phyloP scores from a whole-genome alignment of 306 rosid species.

The Vigna mungo region DNA sequence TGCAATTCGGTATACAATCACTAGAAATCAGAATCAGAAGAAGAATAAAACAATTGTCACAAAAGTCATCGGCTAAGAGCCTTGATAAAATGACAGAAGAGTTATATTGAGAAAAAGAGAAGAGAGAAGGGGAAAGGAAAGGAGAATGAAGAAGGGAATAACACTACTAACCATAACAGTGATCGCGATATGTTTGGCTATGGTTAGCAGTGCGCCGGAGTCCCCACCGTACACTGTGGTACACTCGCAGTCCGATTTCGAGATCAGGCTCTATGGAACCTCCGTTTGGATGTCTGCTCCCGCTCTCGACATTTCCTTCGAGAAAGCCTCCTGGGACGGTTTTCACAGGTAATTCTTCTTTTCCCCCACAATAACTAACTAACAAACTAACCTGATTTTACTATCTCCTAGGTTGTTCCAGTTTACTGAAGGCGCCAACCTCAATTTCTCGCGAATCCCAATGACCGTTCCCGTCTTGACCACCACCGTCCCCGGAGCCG shows the following conservation, averaged over 20 bases:
- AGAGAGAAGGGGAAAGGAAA: neutral
- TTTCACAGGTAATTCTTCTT: slow-evolving; percentile 60
- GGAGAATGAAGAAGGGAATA: slow-evolving; percentile 35
- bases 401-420: slow-evolving; percentile 68
- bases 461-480: slow-evolving; percentile 77
- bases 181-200: neutral
- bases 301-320: slow-evolving; percentile 47
- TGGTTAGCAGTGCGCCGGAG: slow-evolving; percentile 51
- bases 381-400: too few species aligned
- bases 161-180: neutral
- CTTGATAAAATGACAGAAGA: too few species aligned
- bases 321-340: slow-evolving; percentile 69
- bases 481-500: slow-evolving; percentile 66
- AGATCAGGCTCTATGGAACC: slow-evolving; percentile 67
- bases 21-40: too few species aligned
- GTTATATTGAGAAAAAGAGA: too few species aligned
- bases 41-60: too few species aligned
- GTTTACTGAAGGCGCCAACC: slow-evolving; percentile 83
- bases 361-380: neutral
- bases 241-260: slow-evolving; percentile 74
- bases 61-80: too few species aligned
- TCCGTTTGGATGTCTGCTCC: slow-evolving; percentile 75
- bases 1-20: too few species aligned
- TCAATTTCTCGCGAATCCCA: slow-evolving; percentile 76
- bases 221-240: slow-evolving; percentile 65